Base-by-base conservation (phyloP, 208 protist species). In the Crithidia mellificae region DNA sequence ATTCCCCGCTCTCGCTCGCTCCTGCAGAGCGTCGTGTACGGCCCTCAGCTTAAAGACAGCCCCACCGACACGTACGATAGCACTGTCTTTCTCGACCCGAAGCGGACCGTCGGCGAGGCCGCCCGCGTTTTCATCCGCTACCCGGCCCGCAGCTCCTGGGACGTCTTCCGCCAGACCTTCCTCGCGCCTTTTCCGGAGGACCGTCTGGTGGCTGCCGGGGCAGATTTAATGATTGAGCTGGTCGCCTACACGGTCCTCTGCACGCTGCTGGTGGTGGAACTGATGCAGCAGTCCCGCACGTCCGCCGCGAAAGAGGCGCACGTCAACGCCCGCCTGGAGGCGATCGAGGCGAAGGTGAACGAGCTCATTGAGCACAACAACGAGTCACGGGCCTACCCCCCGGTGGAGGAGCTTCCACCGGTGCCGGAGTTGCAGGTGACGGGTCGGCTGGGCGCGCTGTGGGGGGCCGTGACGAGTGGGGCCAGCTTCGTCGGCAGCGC, bases 341-440 rank as follows among this genome's bases (percentile, higher is more conserved):
- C 83, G 19, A 81, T 95, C 30, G 87, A 95, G 63, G 39, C 74
- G 39, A 91, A 93, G 77, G 78, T 95, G 47, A 93, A 92, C 51
- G 83, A 90, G 73, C 69, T 95, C 22, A 70, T 86, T 5, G 56
- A 84, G 55, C 63, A 55, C 56, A 72, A 50, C 68, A 70, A 73
- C 50, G 41, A 52, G 24, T 30, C 50, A 27, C 30, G 51, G 30
- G 27, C 63, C 39, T 58, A 52, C 22, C 47, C 62, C 39, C 47
- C 67, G 8, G 53, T 81, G 47, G 68, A 78, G 41, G 74, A 80
- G 34, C 63, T 81, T 4, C 53, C 75, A 2, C 74, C 77, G 17
- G 78, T 83, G 49, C 73, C 77, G 25, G 71, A 84, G 63, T 72
- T 74, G 49, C 50, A 77, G 44, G 58, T 78, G 9, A 51, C 71